Percentiles rank a stretch among this genome's conserved stretches.
phyloP scores from a whole-genome alignment of 345 rosid species.

The Sisymbrium altissimum region DNA sequence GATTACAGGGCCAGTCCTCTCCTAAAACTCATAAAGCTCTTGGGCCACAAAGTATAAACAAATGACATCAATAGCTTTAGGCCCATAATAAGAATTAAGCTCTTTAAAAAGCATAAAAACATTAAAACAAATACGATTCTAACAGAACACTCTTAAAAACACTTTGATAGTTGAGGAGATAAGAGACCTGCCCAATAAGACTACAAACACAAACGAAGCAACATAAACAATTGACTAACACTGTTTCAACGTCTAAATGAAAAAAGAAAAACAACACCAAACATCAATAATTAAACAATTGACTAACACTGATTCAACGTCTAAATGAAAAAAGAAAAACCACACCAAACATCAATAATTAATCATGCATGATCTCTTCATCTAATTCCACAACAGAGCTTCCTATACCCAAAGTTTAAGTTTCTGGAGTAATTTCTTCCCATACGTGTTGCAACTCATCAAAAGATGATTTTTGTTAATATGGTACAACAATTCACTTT shows the following conservation, averaged over 20 bases:
- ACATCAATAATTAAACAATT: not conserved
- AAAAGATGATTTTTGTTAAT: constrained; percentile 25
- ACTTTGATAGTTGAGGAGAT: not conserved
- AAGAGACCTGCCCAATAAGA: not conserved
- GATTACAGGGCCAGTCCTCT: not conserved
- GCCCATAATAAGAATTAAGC: not conserved
- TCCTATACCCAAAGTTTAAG: constrained; percentile 4
- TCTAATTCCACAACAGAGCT: not conserved
- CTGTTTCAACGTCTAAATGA: not conserved
- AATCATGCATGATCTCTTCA: not conserved
- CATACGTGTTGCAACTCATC: constrained; percentile 53
- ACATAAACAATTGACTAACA: not conserved
- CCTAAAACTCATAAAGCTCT: not conserved
- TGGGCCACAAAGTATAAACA: not conserved
- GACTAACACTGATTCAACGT: not conserved
- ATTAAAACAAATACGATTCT: not conserved
- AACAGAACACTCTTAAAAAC: not conserved
- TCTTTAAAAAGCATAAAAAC: not conserved
- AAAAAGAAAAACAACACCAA: not conserved
- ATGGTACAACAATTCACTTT: not conserved
- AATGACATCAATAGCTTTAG: not conserved
- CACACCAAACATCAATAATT: not conserved
- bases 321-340: not conserved
- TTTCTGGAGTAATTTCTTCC: constrained; percentile 46
- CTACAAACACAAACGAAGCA: not conserved